Conservation (phyloP, 768 basidiomycete genomes). For the Hemileccinum rubropunctum region DNA sequence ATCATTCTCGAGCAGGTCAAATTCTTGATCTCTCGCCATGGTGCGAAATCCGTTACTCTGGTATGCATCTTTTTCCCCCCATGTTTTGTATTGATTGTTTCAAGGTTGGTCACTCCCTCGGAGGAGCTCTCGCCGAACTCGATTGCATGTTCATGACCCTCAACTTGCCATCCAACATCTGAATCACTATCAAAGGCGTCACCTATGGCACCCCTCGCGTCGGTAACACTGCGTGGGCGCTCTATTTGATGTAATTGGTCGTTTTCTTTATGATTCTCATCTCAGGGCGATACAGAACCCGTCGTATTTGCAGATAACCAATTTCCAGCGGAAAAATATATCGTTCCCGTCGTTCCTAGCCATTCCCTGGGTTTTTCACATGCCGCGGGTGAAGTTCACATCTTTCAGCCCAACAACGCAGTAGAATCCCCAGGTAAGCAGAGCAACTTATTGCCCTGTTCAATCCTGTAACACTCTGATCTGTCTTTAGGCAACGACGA, state of each 20-base stretch:
- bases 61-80: conserved; percentile 23
- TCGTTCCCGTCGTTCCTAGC: conserved; percentile 57
- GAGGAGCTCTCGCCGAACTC: conserved; percentile 52
- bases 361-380: conserved; percentile 46
- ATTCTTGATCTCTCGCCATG: conserved; percentile 35
- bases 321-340: conserved; percentile 34
- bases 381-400: conserved; percentile 40
- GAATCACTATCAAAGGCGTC: conserved; percentile 29
- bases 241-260: conserved; percentile 25
- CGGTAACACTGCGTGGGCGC: conserved; percentile 26
- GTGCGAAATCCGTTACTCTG: conserved; percentile 40
- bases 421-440: conserved; percentile 41
- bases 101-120: conserved; percentile 49
- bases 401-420: conserved; percentile 36
- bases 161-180: conserved; percentile 43
- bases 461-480: not conserved
- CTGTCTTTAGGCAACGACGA: conserved; percentile 48
- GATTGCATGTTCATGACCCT: conserved; percentile 47
- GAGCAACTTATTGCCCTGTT: not conserved
- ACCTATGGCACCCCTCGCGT: conserved; percentile 32
- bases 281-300: not conserved
- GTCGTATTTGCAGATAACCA: conserved; percentile 11
- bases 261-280: conserved; percentile 1
- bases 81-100: not conserved
- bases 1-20: conserved; percentile 45